Conservation (phyloP, 176 grass and related monocot species). For the Triticum timopheevii region DNA sequence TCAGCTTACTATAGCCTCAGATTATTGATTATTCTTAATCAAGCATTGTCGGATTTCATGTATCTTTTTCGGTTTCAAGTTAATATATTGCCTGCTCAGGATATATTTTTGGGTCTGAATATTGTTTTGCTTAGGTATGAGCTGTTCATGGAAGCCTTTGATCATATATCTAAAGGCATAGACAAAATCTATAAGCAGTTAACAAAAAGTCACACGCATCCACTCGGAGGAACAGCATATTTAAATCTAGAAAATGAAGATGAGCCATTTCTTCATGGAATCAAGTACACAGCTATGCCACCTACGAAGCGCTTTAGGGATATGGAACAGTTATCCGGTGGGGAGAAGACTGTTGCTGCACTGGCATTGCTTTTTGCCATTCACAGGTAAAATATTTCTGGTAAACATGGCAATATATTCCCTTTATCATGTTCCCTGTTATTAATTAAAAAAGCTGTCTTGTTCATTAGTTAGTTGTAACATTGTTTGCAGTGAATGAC, state of each 20-base stretch:
- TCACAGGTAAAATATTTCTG: constrained; percentile 71
- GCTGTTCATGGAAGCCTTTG: constrained; percentile 92
- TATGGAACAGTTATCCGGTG: constrained; percentile 98
- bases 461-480: not conserved
- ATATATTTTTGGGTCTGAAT: not conserved
- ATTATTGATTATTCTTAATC: not conserved
- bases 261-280: constrained; percentile 87
- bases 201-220: constrained; percentile 96
- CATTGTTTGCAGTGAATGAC: not conserved
- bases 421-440: constrained; percentile 2
- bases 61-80: not conserved
- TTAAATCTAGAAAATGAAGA: constrained; percentile 99
- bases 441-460: not conserved
- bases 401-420: not conserved
- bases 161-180: constrained; percentile 96
- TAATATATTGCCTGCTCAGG: not conserved
- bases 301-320: constrained; percentile 97
- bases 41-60: not conserved
- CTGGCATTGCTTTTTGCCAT: constrained; percentile 95
- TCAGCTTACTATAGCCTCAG: not conserved
- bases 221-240: constrained; percentile 94
- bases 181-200: constrained; percentile 99
- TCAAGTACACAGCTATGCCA: constrained; percentile 98
- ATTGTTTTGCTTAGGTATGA: constrained; percentile 68
- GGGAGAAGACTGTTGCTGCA: constrained; percentile 97